phyloP scores from a whole-genome alignment of 495 filamentous ascomycete genomes.

The Hypoxylon perforatum region DNA sequence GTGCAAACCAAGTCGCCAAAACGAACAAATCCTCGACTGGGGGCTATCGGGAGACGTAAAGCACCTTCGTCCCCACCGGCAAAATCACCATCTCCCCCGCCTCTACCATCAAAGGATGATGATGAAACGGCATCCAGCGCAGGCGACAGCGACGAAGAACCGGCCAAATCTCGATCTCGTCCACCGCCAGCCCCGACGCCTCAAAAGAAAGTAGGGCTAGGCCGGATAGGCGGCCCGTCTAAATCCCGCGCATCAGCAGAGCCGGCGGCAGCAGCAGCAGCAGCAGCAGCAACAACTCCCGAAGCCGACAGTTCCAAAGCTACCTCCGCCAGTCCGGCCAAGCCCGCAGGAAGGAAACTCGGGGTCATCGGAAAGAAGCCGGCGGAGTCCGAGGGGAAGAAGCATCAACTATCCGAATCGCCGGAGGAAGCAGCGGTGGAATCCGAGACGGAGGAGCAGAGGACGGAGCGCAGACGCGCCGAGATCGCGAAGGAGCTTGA shows the following conservation, averaged over 20 bases:
- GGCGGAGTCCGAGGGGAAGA: slow-evolving; percentile 34
- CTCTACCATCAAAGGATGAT: slow-evolving; percentile 20
- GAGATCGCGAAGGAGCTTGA: slow-evolving; percentile 74
- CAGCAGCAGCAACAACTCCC: slow-evolving; percentile 36
- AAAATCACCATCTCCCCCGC: slow-evolving; percentile 17
- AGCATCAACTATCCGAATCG: slow-evolving; percentile 28
- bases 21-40: slow-evolving; percentile 22
- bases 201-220: slow-evolving; percentile 47
- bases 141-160: slow-evolving; percentile 27
- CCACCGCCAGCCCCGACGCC: slow-evolving; percentile 33
- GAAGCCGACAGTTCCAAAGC: slow-evolving; percentile 27
- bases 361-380: slow-evolving; percentile 51
- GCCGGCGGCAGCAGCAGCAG: slow-evolving; percentile 33
- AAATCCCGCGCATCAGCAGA: slow-evolving; percentile 37
- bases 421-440: slow-evolving; percentile 17
- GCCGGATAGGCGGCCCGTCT: slow-evolving; percentile 57
- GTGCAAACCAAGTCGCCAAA: slow-evolving; percentile 11
- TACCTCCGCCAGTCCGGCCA: slow-evolving; percentile 39
- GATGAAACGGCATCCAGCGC: slow-evolving; percentile 58
- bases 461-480: slow-evolving; percentile 70
- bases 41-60: slow-evolving; percentile 31
- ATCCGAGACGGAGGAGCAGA: slow-evolving; percentile 56
- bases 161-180: slow-evolving; percentile 9
- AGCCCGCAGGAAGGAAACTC: slow-evolving; percentile 36
- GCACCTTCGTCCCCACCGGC: slow-evolving; percentile 25